Percentiles rank a stretch among this genome's conserved stretches.
Evolutionary conservation across 75 land plant species (phyloP).

Genomic region (Azolla pinnata): DNA sequence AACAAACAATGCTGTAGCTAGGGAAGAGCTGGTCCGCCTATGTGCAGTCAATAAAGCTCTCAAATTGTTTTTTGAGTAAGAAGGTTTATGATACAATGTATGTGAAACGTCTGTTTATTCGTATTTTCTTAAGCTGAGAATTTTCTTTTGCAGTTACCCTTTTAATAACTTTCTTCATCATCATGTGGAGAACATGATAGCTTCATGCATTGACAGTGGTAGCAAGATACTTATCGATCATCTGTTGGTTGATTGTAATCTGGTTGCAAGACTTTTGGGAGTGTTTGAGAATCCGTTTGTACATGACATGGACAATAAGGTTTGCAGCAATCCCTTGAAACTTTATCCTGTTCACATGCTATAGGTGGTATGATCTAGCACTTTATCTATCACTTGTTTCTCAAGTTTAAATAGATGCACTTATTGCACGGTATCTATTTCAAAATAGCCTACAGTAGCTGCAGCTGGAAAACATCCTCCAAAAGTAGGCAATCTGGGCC

Average conservation of each 20-base stretch:
- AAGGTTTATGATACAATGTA: background rate
- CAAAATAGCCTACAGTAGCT: conserved; percentile 45
- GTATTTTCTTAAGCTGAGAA: too few relatives aligned
- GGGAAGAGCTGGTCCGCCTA: conserved; percentile 60
- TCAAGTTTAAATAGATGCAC: too few relatives aligned
- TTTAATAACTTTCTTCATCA: conserved; percentile 92
- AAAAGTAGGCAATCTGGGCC: conserved; percentile 84
- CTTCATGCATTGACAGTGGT: conserved; percentile 76
- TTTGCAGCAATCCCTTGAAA: background rate
- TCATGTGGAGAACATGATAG: conserved; percentile 68
- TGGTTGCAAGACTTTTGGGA: conserved; percentile 62
- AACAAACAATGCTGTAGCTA: conserved; percentile 70
- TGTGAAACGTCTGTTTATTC: too few relatives aligned
- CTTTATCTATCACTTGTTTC: too few relatives aligned
- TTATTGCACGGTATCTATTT: too few relatives aligned
- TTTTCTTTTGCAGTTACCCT: conserved; percentile 55
- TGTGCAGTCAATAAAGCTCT: conserved; percentile 53
- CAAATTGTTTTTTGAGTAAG: conserved; percentile 88
- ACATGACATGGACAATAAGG: conserved; percentile 6
- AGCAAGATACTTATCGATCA: conserved; percentile 47
- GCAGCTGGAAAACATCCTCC: conserved; percentile 55
- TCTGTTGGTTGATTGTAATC: conserved; percentile 65
- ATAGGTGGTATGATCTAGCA: too few relatives aligned
- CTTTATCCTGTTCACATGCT: background rate
- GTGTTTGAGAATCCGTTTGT: conserved; percentile 66